phyloP scores from a whole-genome alignment of 2,329 filamentous ascomycete genomes.

The Sarocladium kiliense region DNA sequence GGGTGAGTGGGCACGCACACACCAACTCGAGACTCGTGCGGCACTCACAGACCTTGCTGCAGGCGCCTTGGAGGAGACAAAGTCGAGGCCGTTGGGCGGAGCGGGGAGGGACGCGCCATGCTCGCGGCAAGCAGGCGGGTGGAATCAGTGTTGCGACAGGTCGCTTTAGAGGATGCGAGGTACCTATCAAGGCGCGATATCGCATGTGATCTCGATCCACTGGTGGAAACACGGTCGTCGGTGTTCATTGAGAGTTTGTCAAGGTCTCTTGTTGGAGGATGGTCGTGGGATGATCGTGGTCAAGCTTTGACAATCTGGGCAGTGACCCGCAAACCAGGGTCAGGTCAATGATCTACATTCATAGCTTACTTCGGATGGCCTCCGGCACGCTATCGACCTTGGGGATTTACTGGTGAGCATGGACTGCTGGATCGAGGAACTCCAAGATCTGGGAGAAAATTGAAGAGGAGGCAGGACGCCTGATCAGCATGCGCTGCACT shows the following conservation, averaged over 20 bases:
- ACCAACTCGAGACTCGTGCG: neutral
- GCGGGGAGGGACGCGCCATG: slow-evolving; percentile 4
- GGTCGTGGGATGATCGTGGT: neutral
- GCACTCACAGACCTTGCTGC: slow-evolving; percentile 1
- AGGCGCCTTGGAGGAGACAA: neutral
- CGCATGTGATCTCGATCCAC: neutral
- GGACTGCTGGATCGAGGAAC: too few species aligned
- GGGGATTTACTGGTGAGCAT: neutral
- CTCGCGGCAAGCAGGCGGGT: neutral
- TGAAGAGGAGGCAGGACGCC: too few species aligned
- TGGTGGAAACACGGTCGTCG: too few species aligned
- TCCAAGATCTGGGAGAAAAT: too few species aligned
- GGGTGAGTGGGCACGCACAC: slow-evolving; percentile 1
- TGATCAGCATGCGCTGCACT: too few species aligned
- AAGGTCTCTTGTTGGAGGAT: too few species aligned
- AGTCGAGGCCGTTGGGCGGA: slow-evolving; percentile 6
- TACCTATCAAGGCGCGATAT: neutral
- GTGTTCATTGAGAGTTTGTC: too few species aligned
- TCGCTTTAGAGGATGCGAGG: neutral
- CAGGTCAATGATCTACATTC: neutral
- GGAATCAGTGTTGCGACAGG: neutral
- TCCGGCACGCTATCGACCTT: neutral
- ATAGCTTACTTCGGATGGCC: neutral
- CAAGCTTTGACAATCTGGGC: slow-evolving; percentile 1
- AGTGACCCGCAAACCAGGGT: slow-evolving; percentile 2